Percentiles rank a stretch among this genome's conserved stretches.
Evolutionary conservation across 75 land plant genomes (phyloP).

Genomic region (Picea glauca): DNA sequence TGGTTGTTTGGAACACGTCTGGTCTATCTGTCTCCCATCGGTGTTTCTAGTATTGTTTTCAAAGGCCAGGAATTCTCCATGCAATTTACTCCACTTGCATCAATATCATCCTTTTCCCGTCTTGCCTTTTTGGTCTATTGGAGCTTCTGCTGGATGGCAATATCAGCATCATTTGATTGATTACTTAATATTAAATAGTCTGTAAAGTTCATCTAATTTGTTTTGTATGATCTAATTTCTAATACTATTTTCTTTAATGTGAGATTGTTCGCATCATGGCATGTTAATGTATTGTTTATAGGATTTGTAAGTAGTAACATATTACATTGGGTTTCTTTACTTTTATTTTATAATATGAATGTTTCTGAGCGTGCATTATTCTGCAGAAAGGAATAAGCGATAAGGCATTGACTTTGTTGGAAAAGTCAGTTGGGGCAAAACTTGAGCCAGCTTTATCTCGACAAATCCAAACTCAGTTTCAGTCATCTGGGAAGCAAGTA

Average conservation of each 20-base stretch:
- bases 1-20: neutral
- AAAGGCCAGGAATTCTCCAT: neutral
- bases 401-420: slow-evolving; percentile 72
- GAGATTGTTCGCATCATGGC: neutral
- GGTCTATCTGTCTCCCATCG: neutral
- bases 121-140: neutral
- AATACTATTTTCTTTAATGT: neutral
- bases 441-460: slow-evolving; percentile 68
- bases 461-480: slow-evolving; percentile 84
- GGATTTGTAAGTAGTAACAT: neutral
- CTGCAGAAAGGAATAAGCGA: slow-evolving; percentile 86
- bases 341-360: neutral
- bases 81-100: neutral
- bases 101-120: neutral
- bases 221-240: neutral
- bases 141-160: neutral
- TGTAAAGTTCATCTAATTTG: neutral
- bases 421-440: slow-evolving; percentile 76
- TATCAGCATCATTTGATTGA: neutral
- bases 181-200: neutral
- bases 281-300: neutral
- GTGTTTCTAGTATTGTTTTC: neutral
- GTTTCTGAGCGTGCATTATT: neutral
- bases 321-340: neutral
- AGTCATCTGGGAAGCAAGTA: slow-evolving; percentile 77